phyloP scores from a whole-genome alignment of 495 filamentous ascomycete species.

The Parachaetomium inaequale region DNA sequence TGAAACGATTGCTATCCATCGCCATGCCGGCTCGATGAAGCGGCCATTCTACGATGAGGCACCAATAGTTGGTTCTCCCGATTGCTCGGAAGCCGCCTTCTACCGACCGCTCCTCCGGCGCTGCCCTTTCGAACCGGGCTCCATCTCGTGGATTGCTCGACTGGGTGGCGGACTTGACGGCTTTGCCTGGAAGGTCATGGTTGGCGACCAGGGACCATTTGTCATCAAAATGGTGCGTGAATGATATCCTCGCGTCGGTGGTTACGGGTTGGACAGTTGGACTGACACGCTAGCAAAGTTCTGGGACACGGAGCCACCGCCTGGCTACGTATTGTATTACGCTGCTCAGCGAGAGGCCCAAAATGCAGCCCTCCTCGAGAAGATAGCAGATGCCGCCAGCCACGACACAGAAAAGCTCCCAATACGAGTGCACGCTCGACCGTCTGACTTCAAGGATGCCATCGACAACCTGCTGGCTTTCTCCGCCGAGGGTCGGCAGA shows the following conservation, averaged over 20 bases:
- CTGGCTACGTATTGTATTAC: not conserved
- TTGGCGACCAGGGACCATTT: not conserved
- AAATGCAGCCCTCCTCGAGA: conserved; percentile 4
- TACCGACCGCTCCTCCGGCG: not conserved
- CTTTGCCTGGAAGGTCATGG: not conserved
- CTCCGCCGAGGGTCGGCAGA: conserved; percentile 11
- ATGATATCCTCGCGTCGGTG: not conserved
- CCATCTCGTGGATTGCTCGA: not conserved
- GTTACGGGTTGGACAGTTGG: no score
- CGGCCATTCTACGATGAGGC: not conserved
- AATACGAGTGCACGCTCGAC: not conserved
- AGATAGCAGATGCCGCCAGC: not conserved
- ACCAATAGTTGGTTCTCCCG: not conserved
- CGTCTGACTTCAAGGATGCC: conserved; percentile 28
- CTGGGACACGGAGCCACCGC: not conserved
- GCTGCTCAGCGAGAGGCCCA: not conserved
- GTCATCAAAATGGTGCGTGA: conserved; percentile 1
- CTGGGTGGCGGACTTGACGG: not conserved
- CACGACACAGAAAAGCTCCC: not conserved
- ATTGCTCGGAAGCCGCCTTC: conserved; percentile 1
- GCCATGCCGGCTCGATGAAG: no score
- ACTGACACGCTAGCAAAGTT: not conserved
- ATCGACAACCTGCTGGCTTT: conserved; percentile 39
- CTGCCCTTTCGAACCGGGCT: not conserved
- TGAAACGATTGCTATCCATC: no score